phyloP scores from a whole-genome alignment of 306 rosid species.

The Prinsepia uniflora region DNA sequence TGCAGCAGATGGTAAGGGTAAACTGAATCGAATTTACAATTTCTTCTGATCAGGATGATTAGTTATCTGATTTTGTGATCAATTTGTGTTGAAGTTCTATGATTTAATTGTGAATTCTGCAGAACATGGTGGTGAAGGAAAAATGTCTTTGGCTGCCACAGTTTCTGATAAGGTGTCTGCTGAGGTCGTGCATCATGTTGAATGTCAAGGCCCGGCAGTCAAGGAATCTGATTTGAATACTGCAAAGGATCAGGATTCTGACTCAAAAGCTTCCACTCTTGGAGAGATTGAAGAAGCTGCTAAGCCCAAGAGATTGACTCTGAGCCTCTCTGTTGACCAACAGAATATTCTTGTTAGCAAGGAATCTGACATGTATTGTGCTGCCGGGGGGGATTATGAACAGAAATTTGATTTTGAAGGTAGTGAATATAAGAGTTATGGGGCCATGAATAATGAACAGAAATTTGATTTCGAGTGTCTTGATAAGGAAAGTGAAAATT shows the following conservation, averaged over 20 bases:
- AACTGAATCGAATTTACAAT: neutral
- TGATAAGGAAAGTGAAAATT: too few species aligned
- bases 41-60: neutral
- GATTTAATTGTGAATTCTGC: constrained; percentile 3
- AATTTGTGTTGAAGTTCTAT: neutral
- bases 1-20: constrained; percentile 26
- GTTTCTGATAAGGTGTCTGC: neutral
- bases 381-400: neutral
- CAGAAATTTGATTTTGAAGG: constrained; percentile 22
- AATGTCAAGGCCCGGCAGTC: neutral
- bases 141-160: constrained; percentile 1
- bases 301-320: neutral
- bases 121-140: constrained; percentile 21
- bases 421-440: too few species aligned
- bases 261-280: constrained; percentile 9
- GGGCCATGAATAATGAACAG: neutral
- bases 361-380: neutral
- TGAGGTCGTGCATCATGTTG: constrained; percentile 13
- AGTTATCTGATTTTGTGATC: neutral
- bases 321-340: neutral
- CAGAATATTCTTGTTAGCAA: neutral
- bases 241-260: constrained; percentile 7
- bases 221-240: neutral
- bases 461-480: constrained; percentile 20
- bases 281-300: constrained; percentile 6